A percentile compares a stretch with the other conserved stretches of the same genome.
Evolutionary conservation across 345 rosid genomes (phyloP).

Genomic region (Hypericum perforatum): DNA sequence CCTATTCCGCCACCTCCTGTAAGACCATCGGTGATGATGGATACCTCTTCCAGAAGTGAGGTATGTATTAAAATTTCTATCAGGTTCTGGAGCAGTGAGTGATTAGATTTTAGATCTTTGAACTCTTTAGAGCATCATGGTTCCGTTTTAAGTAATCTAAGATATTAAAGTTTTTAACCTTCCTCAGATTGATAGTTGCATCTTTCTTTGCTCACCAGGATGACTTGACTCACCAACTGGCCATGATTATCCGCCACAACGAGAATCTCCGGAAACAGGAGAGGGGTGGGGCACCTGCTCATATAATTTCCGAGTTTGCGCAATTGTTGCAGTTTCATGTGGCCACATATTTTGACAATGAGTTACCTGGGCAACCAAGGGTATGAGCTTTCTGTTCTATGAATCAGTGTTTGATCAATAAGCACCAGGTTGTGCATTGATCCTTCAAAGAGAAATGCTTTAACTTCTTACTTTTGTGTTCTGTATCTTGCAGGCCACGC

Average conservation of each 20-base stretch:
- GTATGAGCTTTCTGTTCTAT: constrained; percentile 21
- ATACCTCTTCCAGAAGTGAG: constrained; percentile 87
- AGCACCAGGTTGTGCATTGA: background rate
- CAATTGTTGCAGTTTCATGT: constrained; percentile 90
- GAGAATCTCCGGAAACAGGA: constrained; percentile 85
- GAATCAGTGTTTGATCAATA: background rate
- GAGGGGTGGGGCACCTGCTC: constrained; percentile 93
- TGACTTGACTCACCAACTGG: constrained; percentile 90
- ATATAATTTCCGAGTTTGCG: constrained; percentile 90
- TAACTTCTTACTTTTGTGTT: constrained; percentile 4
- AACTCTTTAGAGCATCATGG: too few species aligned
- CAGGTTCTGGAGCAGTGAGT: background rate
- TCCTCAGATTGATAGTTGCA: background rate
- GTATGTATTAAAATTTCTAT: constrained; percentile 20
- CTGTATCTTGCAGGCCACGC: constrained; percentile 70
- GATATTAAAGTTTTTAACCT: background rate
- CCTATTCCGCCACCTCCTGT: constrained; percentile 99
- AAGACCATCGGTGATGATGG: constrained; percentile 98
- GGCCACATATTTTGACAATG: constrained; percentile 94
- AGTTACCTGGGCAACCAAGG: constrained; percentile 98
- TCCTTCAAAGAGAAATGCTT: background rate
- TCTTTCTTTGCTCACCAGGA: constrained; percentile 43
- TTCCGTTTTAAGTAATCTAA: background rate
- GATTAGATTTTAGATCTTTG: background rate
- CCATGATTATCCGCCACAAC: constrained; percentile 88